A percentile compares a stretch with the other conserved stretches of the same genome.
phyloP scores from a whole-genome alignment of 768 basidiomycete genomes.

The Pleurotus tuoliensis region DNA sequence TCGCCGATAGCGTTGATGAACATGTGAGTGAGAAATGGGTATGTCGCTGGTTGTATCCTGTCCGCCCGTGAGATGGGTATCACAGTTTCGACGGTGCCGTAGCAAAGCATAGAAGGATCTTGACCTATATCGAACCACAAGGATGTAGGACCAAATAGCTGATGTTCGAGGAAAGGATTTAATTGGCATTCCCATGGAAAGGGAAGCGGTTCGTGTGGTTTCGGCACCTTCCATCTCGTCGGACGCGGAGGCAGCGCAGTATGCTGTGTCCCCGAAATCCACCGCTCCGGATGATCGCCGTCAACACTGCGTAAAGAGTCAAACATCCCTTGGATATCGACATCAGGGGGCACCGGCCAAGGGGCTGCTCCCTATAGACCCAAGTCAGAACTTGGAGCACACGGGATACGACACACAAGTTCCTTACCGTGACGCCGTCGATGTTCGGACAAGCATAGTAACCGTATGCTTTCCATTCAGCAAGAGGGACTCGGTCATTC shows the following conservation, averaged over 20 bases:
- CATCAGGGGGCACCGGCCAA: slow-evolving; percentile 15
- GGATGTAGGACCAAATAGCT: slow-evolving; percentile 32
- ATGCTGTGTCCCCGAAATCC: slow-evolving; percentile 45
- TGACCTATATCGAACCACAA: slow-evolving; percentile 47
- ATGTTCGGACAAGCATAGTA: slow-evolving; percentile 49
- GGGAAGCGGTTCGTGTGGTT: slow-evolving; percentile 31
- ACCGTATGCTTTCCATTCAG: slow-evolving; percentile 54
- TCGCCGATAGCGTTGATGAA: slow-evolving; percentile 50
- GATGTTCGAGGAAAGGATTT: slow-evolving; percentile 53
- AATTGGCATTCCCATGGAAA: slow-evolving; percentile 50
- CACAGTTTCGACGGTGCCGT: slow-evolving; percentile 23
- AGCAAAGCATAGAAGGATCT: slow-evolving; percentile 20
- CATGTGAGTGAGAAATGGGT: slow-evolving; percentile 55
- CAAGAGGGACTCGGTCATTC: slow-evolving; percentile 16
- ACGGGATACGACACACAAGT: slow-evolving; percentile 29
- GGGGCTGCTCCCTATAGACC: slow-evolving; percentile 10
- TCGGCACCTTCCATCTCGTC: slow-evolving; percentile 37
- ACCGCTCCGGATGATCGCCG: slow-evolving; percentile 40
- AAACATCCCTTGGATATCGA: slow-evolving; percentile 29
- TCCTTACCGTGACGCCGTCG: slow-evolving; percentile 33
- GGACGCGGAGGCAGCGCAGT: slow-evolving; percentile 49
- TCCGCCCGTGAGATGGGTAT: slow-evolving; percentile 32
- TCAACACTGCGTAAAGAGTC: slow-evolving; percentile 25
- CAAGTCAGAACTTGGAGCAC: neutral
- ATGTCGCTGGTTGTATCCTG: slow-evolving; percentile 55